Conservation (phyloP, 2,329 filamentous ascomycete species). For the Hymenoscyphus fructigenus region DNA sequence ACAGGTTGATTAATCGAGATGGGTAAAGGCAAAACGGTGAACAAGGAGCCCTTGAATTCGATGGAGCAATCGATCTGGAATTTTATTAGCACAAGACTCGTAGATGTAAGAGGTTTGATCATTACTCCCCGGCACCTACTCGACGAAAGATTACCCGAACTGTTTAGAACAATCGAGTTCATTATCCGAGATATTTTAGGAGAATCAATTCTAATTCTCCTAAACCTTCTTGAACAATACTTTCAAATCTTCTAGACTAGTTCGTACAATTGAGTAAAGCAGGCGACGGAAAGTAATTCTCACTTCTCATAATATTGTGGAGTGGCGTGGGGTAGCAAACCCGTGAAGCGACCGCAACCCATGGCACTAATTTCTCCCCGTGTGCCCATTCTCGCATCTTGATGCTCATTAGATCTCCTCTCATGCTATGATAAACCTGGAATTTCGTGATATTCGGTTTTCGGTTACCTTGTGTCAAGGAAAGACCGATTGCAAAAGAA, state of each 20-base stretch:
- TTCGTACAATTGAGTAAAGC: neutral
- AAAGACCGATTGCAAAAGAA: conserved; percentile 21
- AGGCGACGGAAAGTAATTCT: conserved; percentile 18
- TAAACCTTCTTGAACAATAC: no score
- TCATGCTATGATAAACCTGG: conserved; percentile 36
- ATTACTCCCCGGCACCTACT: no score
- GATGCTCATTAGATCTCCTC: conserved; percentile 19
- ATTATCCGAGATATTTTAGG: no score
- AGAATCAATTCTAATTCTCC: no score
- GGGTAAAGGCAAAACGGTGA: conserved; percentile 37
- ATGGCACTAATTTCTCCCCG: conserved; percentile 34
- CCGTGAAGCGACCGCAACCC: conserved; percentile 38
- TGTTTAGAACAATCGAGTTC: no score
- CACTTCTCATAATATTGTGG: neutral
- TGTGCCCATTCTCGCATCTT: conserved; percentile 33
- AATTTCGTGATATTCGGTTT: conserved; percentile 17
- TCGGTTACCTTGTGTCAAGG: conserved; percentile 8
- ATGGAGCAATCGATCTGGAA: neutral
- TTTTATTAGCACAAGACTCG: neutral
- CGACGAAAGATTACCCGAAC: no score
- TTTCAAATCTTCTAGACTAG: no score
- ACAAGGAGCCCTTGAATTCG: conserved; percentile 30
- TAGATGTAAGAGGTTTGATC: neutral
- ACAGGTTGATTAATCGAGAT: conserved; percentile 36
- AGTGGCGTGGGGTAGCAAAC: conserved; percentile 13